These are phyloP conservation scores for Cryptococcus sp. DNA, from an alignment of 1,284 basidiomycete species.

Conservation along the genomic window DNA sequence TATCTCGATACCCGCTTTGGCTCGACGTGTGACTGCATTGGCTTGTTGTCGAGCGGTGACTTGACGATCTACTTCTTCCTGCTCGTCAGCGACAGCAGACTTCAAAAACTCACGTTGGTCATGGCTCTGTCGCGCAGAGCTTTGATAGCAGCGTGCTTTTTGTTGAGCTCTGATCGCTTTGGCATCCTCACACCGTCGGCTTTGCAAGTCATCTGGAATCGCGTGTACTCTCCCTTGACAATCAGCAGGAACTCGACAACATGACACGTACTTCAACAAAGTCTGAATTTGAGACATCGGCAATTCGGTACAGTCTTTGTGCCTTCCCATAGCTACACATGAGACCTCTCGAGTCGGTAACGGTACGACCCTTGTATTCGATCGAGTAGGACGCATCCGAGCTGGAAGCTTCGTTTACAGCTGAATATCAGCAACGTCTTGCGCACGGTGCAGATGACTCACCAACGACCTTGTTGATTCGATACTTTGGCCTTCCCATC, in stretches of 20 bases:
- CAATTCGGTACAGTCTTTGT: conserved; percentile 59
- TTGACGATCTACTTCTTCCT: conserved; percentile 62
- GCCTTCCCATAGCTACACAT: conserved; percentile 67
- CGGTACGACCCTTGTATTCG: conserved; percentile 52
- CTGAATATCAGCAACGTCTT: neutral
- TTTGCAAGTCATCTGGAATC: conserved; percentile 53
- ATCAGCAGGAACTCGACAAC: conserved; percentile 8
- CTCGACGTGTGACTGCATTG: conserved; percentile 49
- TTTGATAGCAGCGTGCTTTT: conserved; percentile 59
- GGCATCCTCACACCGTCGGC: conserved; percentile 61
- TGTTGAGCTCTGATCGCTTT: conserved; percentile 58
- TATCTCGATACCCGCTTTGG: conserved; percentile 53
- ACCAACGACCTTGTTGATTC: conserved; percentile 73
- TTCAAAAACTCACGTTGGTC: conserved; percentile 61
- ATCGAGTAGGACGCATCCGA: conserved; percentile 59
- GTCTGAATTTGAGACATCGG: conserved; percentile 68
- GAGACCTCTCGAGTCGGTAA: conserved; percentile 56
- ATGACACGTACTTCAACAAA: conserved; percentile 55
- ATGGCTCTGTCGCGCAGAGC: conserved; percentile 57
- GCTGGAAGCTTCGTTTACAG: neutral
- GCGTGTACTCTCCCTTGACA: conserved; percentile 64
- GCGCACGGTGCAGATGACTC: conserved; percentile 41
- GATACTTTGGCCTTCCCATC: conserved; percentile 61
- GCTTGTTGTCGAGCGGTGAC: conserved; percentile 49
- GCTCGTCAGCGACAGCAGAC: conserved; percentile 20